Base-by-base conservation (phyloP, 2,329 filamentous ascomycete genomes). In the Fusarium paranaense region DNA sequence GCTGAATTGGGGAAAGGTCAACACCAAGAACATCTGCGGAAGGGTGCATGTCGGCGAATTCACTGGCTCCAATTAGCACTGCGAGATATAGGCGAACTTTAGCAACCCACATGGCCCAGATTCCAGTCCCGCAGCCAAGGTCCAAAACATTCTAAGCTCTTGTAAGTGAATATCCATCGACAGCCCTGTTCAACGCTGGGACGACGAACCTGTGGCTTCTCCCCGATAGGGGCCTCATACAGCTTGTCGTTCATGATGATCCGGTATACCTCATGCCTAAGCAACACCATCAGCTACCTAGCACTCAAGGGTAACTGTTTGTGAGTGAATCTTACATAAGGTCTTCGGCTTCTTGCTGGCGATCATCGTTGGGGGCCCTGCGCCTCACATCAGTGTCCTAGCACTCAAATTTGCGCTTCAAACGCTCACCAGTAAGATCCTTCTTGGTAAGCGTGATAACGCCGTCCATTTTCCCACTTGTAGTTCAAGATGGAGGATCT, bases 381-480 rank as follows among this genome's bases (percentile, higher is more conserved):
- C 6, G 6, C 2, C 0, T 7, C 0, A 6, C 8, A 13, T 67
- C 1, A 63, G 35, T 2, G 38, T 40, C 10, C 13, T 9, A 5
- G 5, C 0, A 22, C 3, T 8, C 2, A 10, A 1, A 1, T 0
- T 11, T 57, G 1, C n/a, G 11, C 4, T 20, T 18, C 10, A 0
- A 3, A 1, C 2, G 5, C 64, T 42, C n/a, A 76, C 75, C 74
- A 76, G 62, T 85, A 85, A 18, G 82, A 76, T 10, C 87, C 87
- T 32, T 86, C 83, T 37, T 84, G 82, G 72, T 84, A 86, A 52
- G 82, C 83, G 70, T 87, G 85, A 60, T 89, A 89, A 5, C 86
- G 80, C 1, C 87, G 82, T 4, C 86, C 86, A 59, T 87, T 84
- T 65, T 87, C 85, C 72, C 84, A 86, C 35, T 82, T 79, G 71